Base-by-base conservation (phyloP, 345 rosid species). In the Brassica cretica region DNA sequence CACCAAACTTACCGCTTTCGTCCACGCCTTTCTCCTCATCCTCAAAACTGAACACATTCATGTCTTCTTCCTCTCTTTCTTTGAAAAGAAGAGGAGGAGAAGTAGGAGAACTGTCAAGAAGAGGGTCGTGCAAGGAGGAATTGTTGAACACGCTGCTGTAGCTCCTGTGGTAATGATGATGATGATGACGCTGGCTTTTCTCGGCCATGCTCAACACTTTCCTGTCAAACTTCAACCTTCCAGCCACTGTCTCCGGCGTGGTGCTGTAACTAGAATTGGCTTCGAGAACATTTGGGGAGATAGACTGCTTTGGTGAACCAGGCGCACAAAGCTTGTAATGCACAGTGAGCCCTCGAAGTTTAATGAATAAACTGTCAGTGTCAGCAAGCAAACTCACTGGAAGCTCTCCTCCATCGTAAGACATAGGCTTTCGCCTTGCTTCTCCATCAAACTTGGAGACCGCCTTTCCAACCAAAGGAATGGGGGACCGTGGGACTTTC, bases 401-500 rank as follows among this genome's bases (percentile, higher is more conserved):
- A 39, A 85, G 80, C 76, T 88, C 87, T 80, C 86, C 88, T 78
- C 85, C 93, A 63, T 86, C 93, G 59, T 79, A 84, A 73, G 78
- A 88, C 64, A 79, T 68, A 35, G 88, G 86, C 86, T 85, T 93
- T 32, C 91, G 75, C 83, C 87, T 88, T 76, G 80, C 80, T 75
- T 93, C 98, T 68, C 84, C 81, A 64, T 86, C 94, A 84, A 89
- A 84, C 80, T 86, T 91, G 5, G 84, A 84, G 64, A 88, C 86
- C 82, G 90, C 86, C 82, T 84, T 89, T 37, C 93, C 91, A 18
- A 81, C 82, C 62, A 84, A 61, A 3, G 98, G 98, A 80, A 88
- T 87, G 14, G 98, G 98, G 63, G 96, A 93, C 59, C 94, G 87
- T 56, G 98, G 94, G 73, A 91, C 86, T 87, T 93, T 93, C 83